Conservation (phyloP, 306 rosid genomes). For the Potentilla sterilis region DNA sequence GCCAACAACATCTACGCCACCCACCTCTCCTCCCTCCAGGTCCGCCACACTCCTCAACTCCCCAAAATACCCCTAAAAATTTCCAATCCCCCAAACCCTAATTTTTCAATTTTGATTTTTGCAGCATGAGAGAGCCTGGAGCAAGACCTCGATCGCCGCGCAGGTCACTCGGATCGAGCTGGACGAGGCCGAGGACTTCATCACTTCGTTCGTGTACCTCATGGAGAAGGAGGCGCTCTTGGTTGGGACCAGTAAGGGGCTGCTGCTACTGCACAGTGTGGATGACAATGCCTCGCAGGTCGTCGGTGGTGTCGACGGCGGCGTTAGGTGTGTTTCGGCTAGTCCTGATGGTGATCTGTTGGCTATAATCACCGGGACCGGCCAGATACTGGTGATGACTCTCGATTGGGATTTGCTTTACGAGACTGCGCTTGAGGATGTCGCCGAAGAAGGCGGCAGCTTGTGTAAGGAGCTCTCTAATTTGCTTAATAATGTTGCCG, state of each 20-base stretch:
- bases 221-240: slow-evolving; percentile 94
- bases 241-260: slow-evolving; percentile 68
- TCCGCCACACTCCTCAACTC: not conserved
- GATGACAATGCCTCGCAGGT: slow-evolving; percentile 51
- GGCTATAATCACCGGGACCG: slow-evolving; percentile 53
- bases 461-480: slow-evolving; percentile 66
- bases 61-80: not conserved
- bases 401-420: slow-evolving; percentile 90
- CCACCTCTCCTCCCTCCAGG: slow-evolving; percentile 75
- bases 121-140: slow-evolving; percentile 60
- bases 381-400: slow-evolving; percentile 76
- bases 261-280: slow-evolving; percentile 58
- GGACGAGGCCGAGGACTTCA: slow-evolving; percentile 49
- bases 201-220: slow-evolving; percentile 74
- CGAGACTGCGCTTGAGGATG: slow-evolving; percentile 58
- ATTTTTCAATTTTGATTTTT: slow-evolving; percentile 8
- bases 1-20: slow-evolving; percentile 58
- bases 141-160: slow-evolving; percentile 32
- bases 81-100: not conserved
- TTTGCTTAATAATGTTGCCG: not conserved
- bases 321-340: slow-evolving; percentile 67
- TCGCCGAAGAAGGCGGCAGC: slow-evolving; percentile 39
- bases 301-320: slow-evolving; percentile 86
- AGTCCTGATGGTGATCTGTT: slow-evolving; percentile 94
- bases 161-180: slow-evolving; percentile 52